These are phyloP conservation scores for Citrus medica DNA, from an alignment of 345 rosid species.

Conservation along the genomic window DNA sequence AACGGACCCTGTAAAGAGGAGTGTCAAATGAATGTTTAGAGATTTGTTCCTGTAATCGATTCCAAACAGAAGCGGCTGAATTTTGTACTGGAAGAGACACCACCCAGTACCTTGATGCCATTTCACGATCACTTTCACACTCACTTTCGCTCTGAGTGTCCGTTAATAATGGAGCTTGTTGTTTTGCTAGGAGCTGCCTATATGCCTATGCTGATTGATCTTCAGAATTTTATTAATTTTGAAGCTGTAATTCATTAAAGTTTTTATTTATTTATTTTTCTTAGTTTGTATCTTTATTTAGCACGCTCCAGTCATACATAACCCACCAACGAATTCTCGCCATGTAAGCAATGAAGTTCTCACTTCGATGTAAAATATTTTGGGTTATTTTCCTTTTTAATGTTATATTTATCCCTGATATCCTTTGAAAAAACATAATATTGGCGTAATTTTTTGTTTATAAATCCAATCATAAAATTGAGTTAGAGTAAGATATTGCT, in stretches of 20 bases:
- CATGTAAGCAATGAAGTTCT: background rate
- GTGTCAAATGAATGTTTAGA: constrained; percentile 95
- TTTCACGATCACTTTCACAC: constrained; percentile 7
- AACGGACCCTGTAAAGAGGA: constrained; percentile 81
- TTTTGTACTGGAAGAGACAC: constrained; percentile 87
- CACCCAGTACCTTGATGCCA: constrained; percentile 92
- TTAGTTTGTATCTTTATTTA: background rate
- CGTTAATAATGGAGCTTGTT: background rate
- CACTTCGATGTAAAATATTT: background rate
- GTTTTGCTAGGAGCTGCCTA: background rate
- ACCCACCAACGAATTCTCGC: background rate
- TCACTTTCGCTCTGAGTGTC: background rate
- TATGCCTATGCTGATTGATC: background rate
- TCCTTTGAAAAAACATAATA: no score
- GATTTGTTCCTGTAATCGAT: constrained; percentile 79
- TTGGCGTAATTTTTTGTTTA: no score
- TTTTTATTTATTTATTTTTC: background rate
- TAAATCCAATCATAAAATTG: no score
- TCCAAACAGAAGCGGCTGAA: constrained; percentile 79
- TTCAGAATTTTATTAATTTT: background rate
- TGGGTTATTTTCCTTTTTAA: no score
- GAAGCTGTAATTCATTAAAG: background rate
- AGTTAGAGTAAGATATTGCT: no score
- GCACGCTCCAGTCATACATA: background rate
- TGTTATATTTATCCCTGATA: no score